Base-by-base conservation (phyloP, 2,329 filamentous ascomycete species). In the Neopestalotiopsis clavispora region DNA sequence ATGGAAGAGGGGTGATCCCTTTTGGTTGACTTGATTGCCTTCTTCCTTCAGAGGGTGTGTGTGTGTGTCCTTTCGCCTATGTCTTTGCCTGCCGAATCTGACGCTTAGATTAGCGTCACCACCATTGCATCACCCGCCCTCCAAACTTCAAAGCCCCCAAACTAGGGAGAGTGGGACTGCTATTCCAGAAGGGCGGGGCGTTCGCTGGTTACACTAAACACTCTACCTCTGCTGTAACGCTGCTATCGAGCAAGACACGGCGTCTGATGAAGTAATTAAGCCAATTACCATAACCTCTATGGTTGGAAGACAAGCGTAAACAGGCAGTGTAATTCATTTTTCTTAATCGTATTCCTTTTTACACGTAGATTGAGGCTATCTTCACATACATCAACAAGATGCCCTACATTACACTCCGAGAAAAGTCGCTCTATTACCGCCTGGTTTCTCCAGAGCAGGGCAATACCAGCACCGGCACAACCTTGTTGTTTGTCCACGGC, bases 401-500 rank as follows among this genome's bases (percentile, higher is more conserved):
- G 64, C 64, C 64, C 5, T 66, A 34, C 30, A 45, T 66, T 23
- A 30, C 34, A 10, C 17, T 66, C 30, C 7, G 52, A 9, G 64
- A 45, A 23, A 66, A 66, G 45, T 58, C 45, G 9, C 38, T 66
- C 30, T 66, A 57, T 30, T 66, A 66, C 49, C 30, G 32, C 3
- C 20, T 14, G 32, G 32, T 17, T 42, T 17, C 45, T 20, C 45
- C 28, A 12, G 49, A 52, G 62, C 14, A 49, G 38, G 38, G 23
- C 9, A 40, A 65, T 4, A 3, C 42, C 14, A 20, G 30, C 42
- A 32, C 30, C 5, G 52, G 13, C 13, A 17, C 32, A 14, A 83
- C 81, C 0, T 72, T 86, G 62, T 73, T 88, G 38, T 83, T 87
- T 70, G 82, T 87, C 68, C 88, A 93, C 71, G 91, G 91, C 42